Conservation (phyloP, 2,329 filamentous ascomycete genomes). For the Cladosporium sp. region DNA sequence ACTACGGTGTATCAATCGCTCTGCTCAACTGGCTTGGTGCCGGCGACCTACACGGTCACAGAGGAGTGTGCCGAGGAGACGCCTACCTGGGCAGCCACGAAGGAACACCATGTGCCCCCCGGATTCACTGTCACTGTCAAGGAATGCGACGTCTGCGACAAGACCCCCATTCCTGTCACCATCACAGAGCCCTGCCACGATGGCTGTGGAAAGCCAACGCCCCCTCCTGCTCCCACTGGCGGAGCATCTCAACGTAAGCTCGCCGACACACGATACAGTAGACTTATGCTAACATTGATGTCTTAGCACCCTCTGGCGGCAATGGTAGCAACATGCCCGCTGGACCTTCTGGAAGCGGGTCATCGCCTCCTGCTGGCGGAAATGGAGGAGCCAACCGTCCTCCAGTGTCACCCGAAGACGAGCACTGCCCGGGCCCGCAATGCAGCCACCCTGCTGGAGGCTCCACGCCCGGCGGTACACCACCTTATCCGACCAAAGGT, state of each 20-base stretch:
- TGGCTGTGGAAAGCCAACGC: constrained; percentile 14
- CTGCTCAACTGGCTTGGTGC: constrained; percentile 29
- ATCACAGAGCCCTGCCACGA: constrained; percentile 32
- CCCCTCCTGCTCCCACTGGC: constrained; percentile 8
- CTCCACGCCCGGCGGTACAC: background rate
- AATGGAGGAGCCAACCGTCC: constrained; percentile 1
- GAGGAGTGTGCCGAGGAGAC: constrained; percentile 30
- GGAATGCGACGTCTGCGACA: constrained; percentile 28
- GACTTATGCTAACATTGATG: constrained; percentile 1
- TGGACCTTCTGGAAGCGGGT: constrained; percentile 4
- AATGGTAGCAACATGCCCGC: constrained; percentile 15
- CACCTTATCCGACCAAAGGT: constrained; percentile 4
- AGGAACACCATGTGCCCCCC: constrained; percentile 25
- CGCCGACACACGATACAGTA: background rate
- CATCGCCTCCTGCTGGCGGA: constrained; percentile 2
- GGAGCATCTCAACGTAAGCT: background rate
- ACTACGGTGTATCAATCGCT: constrained; percentile 30
- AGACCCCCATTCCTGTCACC: constrained; percentile 27
- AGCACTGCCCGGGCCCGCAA: constrained; percentile 22
- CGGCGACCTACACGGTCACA: constrained; percentile 32
- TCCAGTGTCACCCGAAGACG: constrained; percentile 9
- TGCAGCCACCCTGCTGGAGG: constrained; percentile 12
- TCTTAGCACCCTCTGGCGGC: background rate
- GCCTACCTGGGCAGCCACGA: constrained; percentile 28
- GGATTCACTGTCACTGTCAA: constrained; percentile 31